Base-by-base conservation (phyloP, 2,329 filamentous ascomycete species). In the Grosmannia clavigera region DNA sequence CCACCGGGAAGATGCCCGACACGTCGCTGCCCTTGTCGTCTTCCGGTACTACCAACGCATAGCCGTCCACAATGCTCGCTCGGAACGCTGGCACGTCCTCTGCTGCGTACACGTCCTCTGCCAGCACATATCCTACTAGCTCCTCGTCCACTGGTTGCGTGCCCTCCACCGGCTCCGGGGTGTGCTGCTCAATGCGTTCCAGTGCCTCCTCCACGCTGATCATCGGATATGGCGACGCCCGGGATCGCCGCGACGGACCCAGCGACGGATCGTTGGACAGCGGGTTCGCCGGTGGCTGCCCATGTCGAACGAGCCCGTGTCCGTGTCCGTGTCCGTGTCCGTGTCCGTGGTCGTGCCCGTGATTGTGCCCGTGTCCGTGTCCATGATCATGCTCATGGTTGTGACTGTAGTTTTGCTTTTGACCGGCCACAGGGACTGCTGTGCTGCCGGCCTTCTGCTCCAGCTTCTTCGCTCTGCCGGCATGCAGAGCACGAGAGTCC, bases 31-130 rank as follows among this genome's bases (percentile, higher is more conserved):
- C 48, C 9, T 29, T 16, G 2, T 83, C 77, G n/a, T 3, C 27
- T 9, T 10, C 74, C 58, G 81, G 79, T 6, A 83, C 86, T 46
- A 92, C 84, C 0, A 95, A 82, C 2, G 94, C 94, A 69, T 99
- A 99, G 1, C 94, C 94, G 71, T 99, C 94, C 0, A 99, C 94
- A 50, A 96, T 97, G 69, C 92, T 97, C 22, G 94, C 94, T 61
- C 91, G 80, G 73, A 95, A 99, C 0, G 92, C 94, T 0, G 94
- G 94, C 0, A 99, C 94, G 9, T 87, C 83, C 70, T 96, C 92
- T 4, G 75, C 74, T 0, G 94, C 90, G 48, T 78, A 81, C 29
- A 99, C 86, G 65, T 95, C 87, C 69, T 91, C 84, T 0, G 92
- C 91, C 1, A 99, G 76, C 0, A 97, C 86, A 10, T 81, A 83